These are phyloP conservation scores for Metschnikowia noctiluminum DNA, from an alignment of 805 yeast genomes.

Conservation along the genomic window DNA sequence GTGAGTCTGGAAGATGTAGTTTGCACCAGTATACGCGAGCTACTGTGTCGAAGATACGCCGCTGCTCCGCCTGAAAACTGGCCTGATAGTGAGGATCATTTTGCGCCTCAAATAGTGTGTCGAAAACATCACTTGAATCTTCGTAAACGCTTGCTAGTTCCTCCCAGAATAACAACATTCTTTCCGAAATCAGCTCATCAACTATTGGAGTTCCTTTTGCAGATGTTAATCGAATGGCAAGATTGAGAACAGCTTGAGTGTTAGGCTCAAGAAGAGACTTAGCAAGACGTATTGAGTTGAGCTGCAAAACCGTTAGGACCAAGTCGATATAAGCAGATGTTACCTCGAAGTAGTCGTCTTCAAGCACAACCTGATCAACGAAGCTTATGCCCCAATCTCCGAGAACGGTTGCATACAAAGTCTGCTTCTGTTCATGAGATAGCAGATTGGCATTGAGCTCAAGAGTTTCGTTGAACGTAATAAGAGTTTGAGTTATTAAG, in stretches of 20 bases:
- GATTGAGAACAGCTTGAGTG: slow-evolving; percentile 41
- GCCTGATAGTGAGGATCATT: slow-evolving; percentile 14
- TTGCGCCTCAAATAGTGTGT: slow-evolving; percentile 15
- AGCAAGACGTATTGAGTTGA: slow-evolving; percentile 44
- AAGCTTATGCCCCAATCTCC: slow-evolving; percentile 44
- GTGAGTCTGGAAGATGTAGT: slow-evolving; percentile 43
- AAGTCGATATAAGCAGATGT: slow-evolving; percentile 44
- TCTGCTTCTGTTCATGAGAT: slow-evolving; percentile 25
- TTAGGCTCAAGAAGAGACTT: slow-evolving; percentile 33
- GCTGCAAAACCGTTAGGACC: slow-evolving; percentile 44
- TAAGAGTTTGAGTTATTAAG: slow-evolving; percentile 23
- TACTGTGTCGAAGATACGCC: slow-evolving; percentile 46
- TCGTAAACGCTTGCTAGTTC: slow-evolving; percentile 55
- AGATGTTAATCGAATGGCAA: slow-evolving; percentile 51
- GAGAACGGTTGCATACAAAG: slow-evolving; percentile 36
- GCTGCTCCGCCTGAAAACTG: slow-evolving; percentile 28
- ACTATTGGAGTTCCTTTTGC: slow-evolving; percentile 54
- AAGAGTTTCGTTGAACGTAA: slow-evolving; percentile 40
- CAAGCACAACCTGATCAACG: slow-evolving; percentile 29
- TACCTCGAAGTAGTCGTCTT: slow-evolving; percentile 30
- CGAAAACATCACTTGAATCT: slow-evolving; percentile 17
- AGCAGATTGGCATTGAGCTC: slow-evolving; percentile 46
- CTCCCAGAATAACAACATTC: slow-evolving; percentile 65
- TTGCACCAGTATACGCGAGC: slow-evolving; percentile 69
- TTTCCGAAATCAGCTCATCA: slow-evolving; percentile 53